Percentiles rank a stretch among this genome's conserved stretches.
phyloP scores from a whole-genome alignment of 768 basidiomycete genomes.

The Leccinellum luteum region DNA sequence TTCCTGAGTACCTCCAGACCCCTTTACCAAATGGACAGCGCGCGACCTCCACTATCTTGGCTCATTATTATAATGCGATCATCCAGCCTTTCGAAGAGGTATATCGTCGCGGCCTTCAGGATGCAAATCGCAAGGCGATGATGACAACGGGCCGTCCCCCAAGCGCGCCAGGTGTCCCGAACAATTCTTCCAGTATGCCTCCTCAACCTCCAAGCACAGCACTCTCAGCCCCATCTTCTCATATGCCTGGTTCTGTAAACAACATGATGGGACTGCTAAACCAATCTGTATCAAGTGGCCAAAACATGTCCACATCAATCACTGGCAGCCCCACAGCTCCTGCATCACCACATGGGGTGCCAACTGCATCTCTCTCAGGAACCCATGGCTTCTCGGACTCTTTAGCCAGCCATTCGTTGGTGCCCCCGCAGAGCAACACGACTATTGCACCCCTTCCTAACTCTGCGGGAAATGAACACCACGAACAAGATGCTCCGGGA shows the following conservation, averaged over 20 bases:
- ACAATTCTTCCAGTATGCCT: constrained; percentile 18
- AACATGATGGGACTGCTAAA: constrained; percentile 26
- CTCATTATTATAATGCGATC: constrained; percentile 59
- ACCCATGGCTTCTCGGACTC: constrained; percentile 26
- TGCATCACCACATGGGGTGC: constrained; percentile 22
- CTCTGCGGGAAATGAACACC: constrained; percentile 21
- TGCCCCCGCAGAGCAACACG: constrained; percentile 11
- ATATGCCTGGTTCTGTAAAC: constrained; percentile 16
- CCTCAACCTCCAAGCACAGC: constrained; percentile 13
- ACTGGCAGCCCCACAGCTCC: constrained; percentile 24
- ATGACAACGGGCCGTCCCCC: constrained; percentile 37
- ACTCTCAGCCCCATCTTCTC: constrained; percentile 18
- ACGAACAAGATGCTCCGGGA: constrained; percentile 62
- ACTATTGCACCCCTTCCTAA: constrained; percentile 9
- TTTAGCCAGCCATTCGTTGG: constrained; percentile 20
- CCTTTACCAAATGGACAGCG: constrained; percentile 46
- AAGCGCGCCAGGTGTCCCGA: constrained; percentile 11
- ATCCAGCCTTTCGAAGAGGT: constrained; percentile 71
- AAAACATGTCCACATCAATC: constrained; percentile 18
- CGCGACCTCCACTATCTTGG: constrained; percentile 50
- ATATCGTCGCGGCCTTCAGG: constrained; percentile 60
- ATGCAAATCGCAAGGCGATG: constrained; percentile 57
- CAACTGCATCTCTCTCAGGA: constrained; percentile 22
- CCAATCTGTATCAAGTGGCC: constrained; percentile 23
- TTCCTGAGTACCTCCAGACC: constrained; percentile 54